These are phyloP conservation scores for Clohesyomyces aquaticus DNA, from an alignment of 495 filamentous ascomycete species.

Conservation along the genomic window DNA sequence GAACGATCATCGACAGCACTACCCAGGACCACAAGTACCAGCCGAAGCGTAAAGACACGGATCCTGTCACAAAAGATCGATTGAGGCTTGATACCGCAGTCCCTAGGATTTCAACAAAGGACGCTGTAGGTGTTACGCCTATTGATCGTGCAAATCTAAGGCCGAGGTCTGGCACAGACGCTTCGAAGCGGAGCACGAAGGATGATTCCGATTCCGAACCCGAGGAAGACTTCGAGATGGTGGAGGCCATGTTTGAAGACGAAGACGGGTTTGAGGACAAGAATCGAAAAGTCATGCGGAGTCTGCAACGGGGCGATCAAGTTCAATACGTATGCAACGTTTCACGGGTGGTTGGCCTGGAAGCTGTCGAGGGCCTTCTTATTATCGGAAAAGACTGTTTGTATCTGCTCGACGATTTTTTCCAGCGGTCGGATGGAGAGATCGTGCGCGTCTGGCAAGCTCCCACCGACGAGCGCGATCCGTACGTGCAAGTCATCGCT, in stretches of 20 bases:
- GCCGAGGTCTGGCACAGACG: constrained; percentile 13
- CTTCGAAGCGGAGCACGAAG: constrained; percentile 10
- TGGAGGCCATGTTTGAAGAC: constrained; percentile 83
- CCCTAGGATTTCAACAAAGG: constrained; percentile 35
- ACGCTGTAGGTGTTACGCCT: constrained; percentile 50
- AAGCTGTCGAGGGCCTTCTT: constrained; percentile 87
- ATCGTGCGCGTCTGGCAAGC: constrained; percentile 96
- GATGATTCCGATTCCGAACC: constrained; percentile 31
- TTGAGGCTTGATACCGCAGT: constrained; percentile 54
- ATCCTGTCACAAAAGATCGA: constrained; percentile 25
- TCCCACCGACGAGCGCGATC: constrained; percentile 87
- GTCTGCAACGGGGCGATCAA: constrained; percentile 84
- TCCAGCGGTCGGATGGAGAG: constrained; percentile 91
- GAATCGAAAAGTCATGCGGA: constrained; percentile 95
- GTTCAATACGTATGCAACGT: constrained; percentile 96
- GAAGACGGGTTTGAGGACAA: constrained; percentile 93
- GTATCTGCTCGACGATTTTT: constrained; percentile 93
- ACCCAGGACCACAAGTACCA: constrained; percentile 75
- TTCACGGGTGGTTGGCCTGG: constrained; percentile 88
- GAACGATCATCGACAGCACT: constrained; percentile 76
- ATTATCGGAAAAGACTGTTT: constrained; percentile 91
- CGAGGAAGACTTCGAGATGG: constrained; percentile 86
- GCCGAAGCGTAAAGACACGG: constrained; percentile 71
- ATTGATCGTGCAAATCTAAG: constrained; percentile 12
- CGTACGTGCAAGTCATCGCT: constrained; percentile 90